These are phyloP conservation scores for Globisporangium nodosum DNA, from an alignment of 352 stramenopile species.

Conservation along the genomic window DNA sequence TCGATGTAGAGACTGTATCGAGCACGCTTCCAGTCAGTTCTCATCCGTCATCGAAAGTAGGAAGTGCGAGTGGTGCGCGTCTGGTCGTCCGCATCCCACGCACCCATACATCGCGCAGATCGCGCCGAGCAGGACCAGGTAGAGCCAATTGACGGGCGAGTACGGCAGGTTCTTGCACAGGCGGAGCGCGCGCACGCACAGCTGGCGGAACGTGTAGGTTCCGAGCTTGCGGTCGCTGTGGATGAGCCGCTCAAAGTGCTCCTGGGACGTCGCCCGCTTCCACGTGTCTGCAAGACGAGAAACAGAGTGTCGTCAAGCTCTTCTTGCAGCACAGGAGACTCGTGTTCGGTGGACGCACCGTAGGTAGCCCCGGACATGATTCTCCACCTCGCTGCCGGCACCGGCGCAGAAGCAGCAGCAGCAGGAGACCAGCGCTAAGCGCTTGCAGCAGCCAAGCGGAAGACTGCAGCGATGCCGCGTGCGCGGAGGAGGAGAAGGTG, in stretches of 20 bases:
- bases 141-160: constrained; percentile 80
- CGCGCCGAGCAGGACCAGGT: constrained; percentile 50
- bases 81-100: neutral
- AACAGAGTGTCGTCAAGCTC: neutral
- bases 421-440: neutral
- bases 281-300: constrained; percentile 47
- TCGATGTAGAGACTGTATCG: constrained; percentile 53
- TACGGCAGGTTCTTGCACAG: constrained; percentile 78
- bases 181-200: constrained; percentile 51
- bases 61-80: neutral
- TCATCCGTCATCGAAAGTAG: neutral
- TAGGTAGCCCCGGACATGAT: constrained; percentile 18
- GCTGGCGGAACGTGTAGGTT: constrained; percentile 39
- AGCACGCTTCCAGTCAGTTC: neutral
- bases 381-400: neutral
- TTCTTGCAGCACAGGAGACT: neutral
- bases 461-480: too few relatives aligned
- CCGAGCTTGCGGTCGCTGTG: constrained; percentile 44
- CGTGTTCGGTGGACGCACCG: constrained; percentile 11
- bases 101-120: constrained; percentile 66
- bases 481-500: too few relatives aligned
- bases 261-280: constrained; percentile 53
- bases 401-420: neutral
- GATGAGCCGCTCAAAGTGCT: constrained; percentile 58
- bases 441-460: too few relatives aligned